Evolutionary conservation across 352 stramenopile genomes (phyloP), one percentile per base, ranked within the genome.

Genomic region (Phytophthora podocarpi): DNA sequence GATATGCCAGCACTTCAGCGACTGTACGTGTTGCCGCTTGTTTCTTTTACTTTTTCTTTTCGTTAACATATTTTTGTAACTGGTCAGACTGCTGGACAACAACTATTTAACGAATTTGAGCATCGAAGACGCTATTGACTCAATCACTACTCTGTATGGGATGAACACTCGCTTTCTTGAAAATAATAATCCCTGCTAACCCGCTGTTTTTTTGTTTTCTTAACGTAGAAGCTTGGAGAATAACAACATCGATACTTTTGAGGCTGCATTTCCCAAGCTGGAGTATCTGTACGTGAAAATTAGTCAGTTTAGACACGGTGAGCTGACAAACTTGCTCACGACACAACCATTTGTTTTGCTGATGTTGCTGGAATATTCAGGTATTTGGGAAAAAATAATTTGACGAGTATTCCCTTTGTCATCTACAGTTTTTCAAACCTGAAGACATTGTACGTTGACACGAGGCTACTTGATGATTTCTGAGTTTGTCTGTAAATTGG

Each of bases 401-500:
- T 87, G 41, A 72, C 69, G 2, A 66, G 46, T 5, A 74, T 87
- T 27, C 77, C 77, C 3, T 16, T 40, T 10, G 43, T 56, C 4
- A 57, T 87, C 6, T 87, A 80, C 52, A 42, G 49, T 5, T 66
- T 79, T 64, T 32, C 60, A 3, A 67, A 62, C 1, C 72, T 87
- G n/a, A 51, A 66, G 43, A 43, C 55, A 15, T 52, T 87, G 12
- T 73, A 82, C 53, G 57, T 48, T 31, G 13, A 37, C n/a, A 37
- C 32, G 12, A 37, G 32, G 32, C 32, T 37, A 18, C 32, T 37
- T 37, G 11, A 8, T 37, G 11, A n/a, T n/a, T n/a, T n/a, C n/a
- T n/a, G n/a, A n/a, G n/a, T n/a, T n/a, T n/a, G n/a, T n/a, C n/a
- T n/a, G n/a, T n/a, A n/a, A n/a, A n/a, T 2, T n/a, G 1, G 18